phyloP scores from a whole-genome alignment of 371 early-diverging fungal genomes.

The Blyttiomyces sp. region DNA sequence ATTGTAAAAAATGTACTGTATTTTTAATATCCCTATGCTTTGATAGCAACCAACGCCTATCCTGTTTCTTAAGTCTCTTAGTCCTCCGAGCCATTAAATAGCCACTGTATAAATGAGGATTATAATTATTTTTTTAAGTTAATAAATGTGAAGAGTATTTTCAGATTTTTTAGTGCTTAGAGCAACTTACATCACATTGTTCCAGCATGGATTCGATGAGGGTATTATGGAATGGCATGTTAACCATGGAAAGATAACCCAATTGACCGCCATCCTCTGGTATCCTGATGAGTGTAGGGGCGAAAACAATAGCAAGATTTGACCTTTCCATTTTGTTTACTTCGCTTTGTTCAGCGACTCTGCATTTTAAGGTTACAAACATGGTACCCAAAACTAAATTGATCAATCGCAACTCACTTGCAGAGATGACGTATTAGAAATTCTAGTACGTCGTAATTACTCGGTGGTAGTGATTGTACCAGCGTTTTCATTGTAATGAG shows the following conservation, averaged over 20 bases:
- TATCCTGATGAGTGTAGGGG: constrained; percentile 48
- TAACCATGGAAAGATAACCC: constrained; percentile 42
- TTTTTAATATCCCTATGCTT: too few species aligned
- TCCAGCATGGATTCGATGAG: constrained; percentile 44
- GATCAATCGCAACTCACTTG: constrained; percentile 21
- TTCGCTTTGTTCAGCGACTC: constrained; percentile 59
- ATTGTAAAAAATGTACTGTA: too few species aligned
- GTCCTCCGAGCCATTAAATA: constrained; percentile 36
- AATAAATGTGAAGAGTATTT: neutral
- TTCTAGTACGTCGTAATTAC: constrained; percentile 67
- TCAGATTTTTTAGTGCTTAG: neutral
- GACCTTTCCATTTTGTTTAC: constrained; percentile 85
- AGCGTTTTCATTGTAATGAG: constrained; percentile 66
- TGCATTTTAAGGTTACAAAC: constrained; percentile 2
- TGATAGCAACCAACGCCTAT: too few species aligned
- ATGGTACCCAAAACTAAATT: neutral
- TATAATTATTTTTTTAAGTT: too few species aligned
- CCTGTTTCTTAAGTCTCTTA: too few species aligned
- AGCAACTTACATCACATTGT: constrained; percentile 43
- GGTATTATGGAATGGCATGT: constrained; percentile 49
- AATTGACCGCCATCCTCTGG: constrained; percentile 35
- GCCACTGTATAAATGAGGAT: constrained; percentile 22
- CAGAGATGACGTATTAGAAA: constrained; percentile 69
- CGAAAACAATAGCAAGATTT: constrained; percentile 82
- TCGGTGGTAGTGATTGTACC: constrained; percentile 66